Evolutionary conservation across 768 basidiomycete genomes (phyloP).

Genomic region (Hygrocybe coccinea): DNA sequence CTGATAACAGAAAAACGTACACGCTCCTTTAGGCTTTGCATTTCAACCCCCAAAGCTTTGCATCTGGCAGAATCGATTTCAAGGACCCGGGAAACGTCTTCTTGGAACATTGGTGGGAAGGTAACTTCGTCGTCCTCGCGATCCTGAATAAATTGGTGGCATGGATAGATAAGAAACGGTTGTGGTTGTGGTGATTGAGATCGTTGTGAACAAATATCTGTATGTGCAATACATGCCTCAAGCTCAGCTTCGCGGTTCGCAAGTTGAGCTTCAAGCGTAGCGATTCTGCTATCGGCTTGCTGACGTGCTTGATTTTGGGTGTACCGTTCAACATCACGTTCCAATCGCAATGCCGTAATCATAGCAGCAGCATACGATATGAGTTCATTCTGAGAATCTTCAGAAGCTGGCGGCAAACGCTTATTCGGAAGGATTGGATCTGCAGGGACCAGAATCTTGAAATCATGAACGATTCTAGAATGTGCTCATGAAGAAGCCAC

Average conservation of each 20-base stretch:
- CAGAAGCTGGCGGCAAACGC: not conserved
- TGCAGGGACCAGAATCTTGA: not conserved
- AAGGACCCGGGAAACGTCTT: no score
- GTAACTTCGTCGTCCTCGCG: no score
- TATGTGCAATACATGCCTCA: conserved; percentile 30
- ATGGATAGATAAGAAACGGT: no score
- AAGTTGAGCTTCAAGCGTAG: conserved; percentile 47
- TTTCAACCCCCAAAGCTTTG: no score
- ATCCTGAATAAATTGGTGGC: no score
- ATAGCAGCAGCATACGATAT: conserved; percentile 38
- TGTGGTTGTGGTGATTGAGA: not conserved
- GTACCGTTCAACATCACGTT: conserved; percentile 42
- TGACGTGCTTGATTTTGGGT: conserved; percentile 39
- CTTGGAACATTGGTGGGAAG: no score
- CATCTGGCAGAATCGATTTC: no score
- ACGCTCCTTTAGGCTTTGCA: no score
- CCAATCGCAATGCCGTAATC: conserved; percentile 38
- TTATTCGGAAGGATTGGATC: not conserved
- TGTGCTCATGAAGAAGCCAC: not conserved
- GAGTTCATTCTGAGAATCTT: not conserved
- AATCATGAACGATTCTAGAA: not conserved
- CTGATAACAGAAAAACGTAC: no score
- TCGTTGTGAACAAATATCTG: no score
- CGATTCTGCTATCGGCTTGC: conserved; percentile 38
- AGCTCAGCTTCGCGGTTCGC: conserved; percentile 56